Evolutionary conservation across 768 basidiomycete species (phyloP), one percentile per base, ranked within the genome.

Genomic region (Phanerochaete carnosa): DNA sequence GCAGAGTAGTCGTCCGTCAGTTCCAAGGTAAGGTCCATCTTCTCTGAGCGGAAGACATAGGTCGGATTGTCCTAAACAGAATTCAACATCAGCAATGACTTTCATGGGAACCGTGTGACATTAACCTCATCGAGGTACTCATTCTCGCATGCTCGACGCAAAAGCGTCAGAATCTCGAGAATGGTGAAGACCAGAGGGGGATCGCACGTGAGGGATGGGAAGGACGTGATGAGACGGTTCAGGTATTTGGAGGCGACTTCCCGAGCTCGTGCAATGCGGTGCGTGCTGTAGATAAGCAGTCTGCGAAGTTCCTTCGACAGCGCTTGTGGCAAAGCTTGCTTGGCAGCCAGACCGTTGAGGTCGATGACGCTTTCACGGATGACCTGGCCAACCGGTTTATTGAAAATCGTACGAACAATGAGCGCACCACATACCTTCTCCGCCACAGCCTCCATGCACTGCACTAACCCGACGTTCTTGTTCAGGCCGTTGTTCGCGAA

Each of bases 131-230:
- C 94, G 3, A 84, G 76, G 66, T 86, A 94, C 75, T 97, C 94
- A 62, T 94, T 90, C 73, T 98, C 93, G 68, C 92, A 94, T 0
- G 94, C 87, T 51, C 87, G 83, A 61, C 94, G 85, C 63, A 98
- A 76, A 9, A 98, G 79, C 0, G 97, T 98, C 61, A 99, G 79
- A 47, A 93, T 88, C 68, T 99, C 96, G 39, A 98, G 79, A 51
- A 98, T 89, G 39, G 92, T 86, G 65, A 89, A 94, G 6, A 98
- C 90, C 13, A 98, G 81, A 11, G 87, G 80, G 3, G 88, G 84
- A 67, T 95, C 90, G 73, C 96, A 98, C 85, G 97, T 90, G 53
- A 99, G 77, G 15, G 95, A 94, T 1, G 97, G 95, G 74, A 98
- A 98, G 1, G 90, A 92, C 8, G 87, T 89, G 64, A 98, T 88